A percentile compares a stretch with the other conserved stretches of the same genome.
Conservation (phyloP, 768 basidiomycete species). For the Baorangia bicolor region DNA sequence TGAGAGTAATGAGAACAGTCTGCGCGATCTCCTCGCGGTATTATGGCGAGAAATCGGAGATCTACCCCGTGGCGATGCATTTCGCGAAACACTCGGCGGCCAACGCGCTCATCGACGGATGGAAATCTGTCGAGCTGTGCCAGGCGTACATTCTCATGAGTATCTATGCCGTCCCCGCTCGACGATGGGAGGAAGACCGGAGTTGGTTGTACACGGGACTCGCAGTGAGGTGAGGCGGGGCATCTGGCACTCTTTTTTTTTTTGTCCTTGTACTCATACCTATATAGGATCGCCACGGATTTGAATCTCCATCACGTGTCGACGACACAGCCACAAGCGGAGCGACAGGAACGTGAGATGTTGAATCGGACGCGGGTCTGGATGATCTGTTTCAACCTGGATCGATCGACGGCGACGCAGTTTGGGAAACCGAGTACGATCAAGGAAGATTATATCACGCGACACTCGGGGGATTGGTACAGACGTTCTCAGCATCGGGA, state of each 20-base stretch:
- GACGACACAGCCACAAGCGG: constrained; percentile 59
- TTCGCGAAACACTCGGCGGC: constrained; percentile 83
- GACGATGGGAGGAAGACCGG: constrained; percentile 86
- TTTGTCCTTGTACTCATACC: too few relatives aligned
- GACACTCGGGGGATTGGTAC: constrained; percentile 75
- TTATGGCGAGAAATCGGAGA: constrained; percentile 73
- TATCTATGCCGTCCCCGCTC: constrained; percentile 75
- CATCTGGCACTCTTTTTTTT: too few relatives aligned
- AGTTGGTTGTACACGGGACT: constrained; percentile 89
- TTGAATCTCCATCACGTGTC: constrained; percentile 77
- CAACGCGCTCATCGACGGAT: constrained; percentile 75
- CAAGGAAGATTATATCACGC: constrained; percentile 78
- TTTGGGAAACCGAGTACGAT: constrained; percentile 90
- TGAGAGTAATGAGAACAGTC: too few relatives aligned
- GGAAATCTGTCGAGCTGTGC: constrained; percentile 84
- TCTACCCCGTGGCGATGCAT: constrained; percentile 87
- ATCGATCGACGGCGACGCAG: constrained; percentile 83
- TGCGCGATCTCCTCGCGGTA: constrained; percentile 87
- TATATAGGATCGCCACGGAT: constrained; percentile 88
- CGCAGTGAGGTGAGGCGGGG: constrained; percentile 71
- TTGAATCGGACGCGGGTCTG: constrained; percentile 85
- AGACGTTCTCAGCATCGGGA: constrained; percentile 62
- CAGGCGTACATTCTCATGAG: constrained; percentile 92
- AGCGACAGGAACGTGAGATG: constrained; percentile 78
- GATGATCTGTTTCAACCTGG: constrained; percentile 89